Conservation (phyloP, 176 grass and related monocot species). For the Areca catechu region DNA sequence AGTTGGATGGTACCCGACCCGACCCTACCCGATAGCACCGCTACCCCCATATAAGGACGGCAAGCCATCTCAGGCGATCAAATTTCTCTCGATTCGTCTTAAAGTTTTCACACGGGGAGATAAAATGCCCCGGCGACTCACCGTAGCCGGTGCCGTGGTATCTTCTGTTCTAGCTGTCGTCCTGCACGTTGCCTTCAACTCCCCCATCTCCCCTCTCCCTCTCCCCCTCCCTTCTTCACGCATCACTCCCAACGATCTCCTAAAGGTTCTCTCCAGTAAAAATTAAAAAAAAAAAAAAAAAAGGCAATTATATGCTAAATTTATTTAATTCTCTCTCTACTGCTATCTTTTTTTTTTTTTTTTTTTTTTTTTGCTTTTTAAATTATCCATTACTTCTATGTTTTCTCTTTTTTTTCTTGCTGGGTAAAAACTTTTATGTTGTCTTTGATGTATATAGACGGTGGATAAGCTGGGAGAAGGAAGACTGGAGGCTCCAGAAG, state of each 20-base stretch:
- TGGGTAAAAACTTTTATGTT: too few species aligned
- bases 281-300: too few species aligned
- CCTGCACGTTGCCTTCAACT: constrained; percentile 38
- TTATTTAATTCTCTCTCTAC: neutral
- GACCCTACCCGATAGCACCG: too few species aligned
- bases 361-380: neutral
- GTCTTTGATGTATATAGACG: constrained; percentile 14
- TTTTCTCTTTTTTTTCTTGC: too few species aligned
- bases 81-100: too few species aligned
- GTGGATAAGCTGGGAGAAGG: constrained; percentile 72
- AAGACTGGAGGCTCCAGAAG: constrained; percentile 39
- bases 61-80: too few species aligned
- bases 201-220: constrained; percentile 50
- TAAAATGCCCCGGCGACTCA: too few species aligned
- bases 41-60: too few species aligned
- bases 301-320: neutral
- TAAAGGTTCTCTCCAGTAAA: constrained; percentile 34
- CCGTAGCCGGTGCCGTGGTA: constrained; percentile 20
- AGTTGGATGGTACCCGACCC: too few species aligned
- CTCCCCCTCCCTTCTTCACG: constrained; percentile 6
- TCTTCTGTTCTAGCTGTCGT: constrained; percentile 20
- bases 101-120: too few species aligned
- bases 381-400: neutral
- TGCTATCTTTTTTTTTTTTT: too few species aligned
- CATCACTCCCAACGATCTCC: constrained; percentile 44